Percentiles rank a stretch among this genome's conserved stretches.
Conservation (phyloP, 163 green algal species). For the Coccomyxa subellipsoidea region DNA sequence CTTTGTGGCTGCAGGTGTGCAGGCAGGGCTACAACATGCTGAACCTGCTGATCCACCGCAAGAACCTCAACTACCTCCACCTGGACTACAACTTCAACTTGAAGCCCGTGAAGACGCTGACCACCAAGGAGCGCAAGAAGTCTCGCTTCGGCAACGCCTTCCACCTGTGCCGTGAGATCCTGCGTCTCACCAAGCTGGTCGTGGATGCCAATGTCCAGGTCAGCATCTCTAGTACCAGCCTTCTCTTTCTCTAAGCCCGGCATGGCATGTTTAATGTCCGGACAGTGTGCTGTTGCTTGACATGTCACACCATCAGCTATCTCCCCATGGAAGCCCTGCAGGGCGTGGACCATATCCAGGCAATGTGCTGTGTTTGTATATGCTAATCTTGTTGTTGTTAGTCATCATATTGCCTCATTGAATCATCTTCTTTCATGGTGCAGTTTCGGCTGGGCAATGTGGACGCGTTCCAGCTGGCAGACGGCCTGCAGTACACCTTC, state of each 20-base stretch:
- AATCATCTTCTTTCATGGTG: background rate
- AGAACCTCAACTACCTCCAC: conserved; percentile 99
- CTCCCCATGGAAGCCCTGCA: too few relatives aligned
- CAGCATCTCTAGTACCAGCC: background rate
- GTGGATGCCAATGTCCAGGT: conserved; percentile 98
- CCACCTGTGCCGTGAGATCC: conserved; percentile 98
- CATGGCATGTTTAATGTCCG: background rate
- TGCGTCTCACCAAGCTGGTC: conserved; percentile 99
- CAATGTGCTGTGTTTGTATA: background rate
- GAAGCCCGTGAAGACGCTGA: conserved; percentile 99
- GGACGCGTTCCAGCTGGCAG: conserved; percentile 98
- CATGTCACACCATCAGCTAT: too few relatives aligned
- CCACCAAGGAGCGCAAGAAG: conserved; percentile 99
- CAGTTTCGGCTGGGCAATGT: conserved; percentile 95
- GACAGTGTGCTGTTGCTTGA: background rate
- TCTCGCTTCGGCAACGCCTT: conserved; percentile 98
- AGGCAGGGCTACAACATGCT: conserved; percentile 99
- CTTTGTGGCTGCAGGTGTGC: conserved; percentile 77
- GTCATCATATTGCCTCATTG: background rate
- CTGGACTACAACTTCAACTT: conserved; percentile 99
- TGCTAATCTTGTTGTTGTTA: too few relatives aligned
- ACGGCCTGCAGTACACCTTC: conserved; percentile 99
- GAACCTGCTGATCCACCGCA: conserved; percentile 99
- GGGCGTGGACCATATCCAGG: too few relatives aligned
- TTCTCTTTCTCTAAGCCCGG: background rate